These are phyloP conservation scores for Globisporangium perplexum DNA, from an alignment of 352 stramenopile species.

Conservation along the genomic window DNA sequence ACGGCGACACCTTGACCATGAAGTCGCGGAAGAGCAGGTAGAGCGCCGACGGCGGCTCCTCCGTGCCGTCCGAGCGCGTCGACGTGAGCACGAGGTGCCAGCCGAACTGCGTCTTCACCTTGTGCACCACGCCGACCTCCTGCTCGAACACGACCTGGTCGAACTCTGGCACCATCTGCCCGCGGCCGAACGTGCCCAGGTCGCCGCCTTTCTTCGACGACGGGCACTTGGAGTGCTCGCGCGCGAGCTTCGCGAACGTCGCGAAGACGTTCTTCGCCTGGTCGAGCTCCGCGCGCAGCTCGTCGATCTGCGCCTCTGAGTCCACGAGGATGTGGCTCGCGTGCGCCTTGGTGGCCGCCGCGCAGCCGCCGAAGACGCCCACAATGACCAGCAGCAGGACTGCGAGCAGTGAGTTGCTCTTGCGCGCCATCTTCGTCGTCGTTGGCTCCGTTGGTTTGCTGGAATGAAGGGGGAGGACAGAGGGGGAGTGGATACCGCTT, in stretches of 20 bases:
- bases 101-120: conserved; percentile 78
- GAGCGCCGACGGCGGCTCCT: conserved; percentile 17
- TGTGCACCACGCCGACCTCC: conserved; percentile 56
- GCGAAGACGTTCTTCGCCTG: conserved; percentile 35
- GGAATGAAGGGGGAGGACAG: background rate
- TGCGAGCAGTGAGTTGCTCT: background rate
- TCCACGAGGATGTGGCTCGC: conserved; percentile 76
- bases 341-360: conserved; percentile 28
- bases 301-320: conserved; percentile 50
- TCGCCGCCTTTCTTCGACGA: conserved; percentile 55
- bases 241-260: conserved; percentile 49
- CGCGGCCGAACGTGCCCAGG: conserved; percentile 59
- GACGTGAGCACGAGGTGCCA: conserved; percentile 78
- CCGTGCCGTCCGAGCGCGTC: conserved; percentile 30
- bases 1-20: conserved; percentile 39
- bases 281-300: conserved; percentile 40
- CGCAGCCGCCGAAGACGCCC: conserved; percentile 18
- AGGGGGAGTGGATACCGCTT: background rate
- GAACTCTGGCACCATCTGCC: conserved; percentile 73
- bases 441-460: background rate
- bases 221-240: conserved; percentile 67
- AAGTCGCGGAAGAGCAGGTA: conserved; percentile 25
- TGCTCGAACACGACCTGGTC: conserved; percentile 77
- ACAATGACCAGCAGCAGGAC: conserved; percentile 28
- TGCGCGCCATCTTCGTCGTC: background rate